Evolutionary conservation across 1,284 basidiomycete genomes (phyloP).

Genomic region (Pisolithus thermaeus): DNA sequence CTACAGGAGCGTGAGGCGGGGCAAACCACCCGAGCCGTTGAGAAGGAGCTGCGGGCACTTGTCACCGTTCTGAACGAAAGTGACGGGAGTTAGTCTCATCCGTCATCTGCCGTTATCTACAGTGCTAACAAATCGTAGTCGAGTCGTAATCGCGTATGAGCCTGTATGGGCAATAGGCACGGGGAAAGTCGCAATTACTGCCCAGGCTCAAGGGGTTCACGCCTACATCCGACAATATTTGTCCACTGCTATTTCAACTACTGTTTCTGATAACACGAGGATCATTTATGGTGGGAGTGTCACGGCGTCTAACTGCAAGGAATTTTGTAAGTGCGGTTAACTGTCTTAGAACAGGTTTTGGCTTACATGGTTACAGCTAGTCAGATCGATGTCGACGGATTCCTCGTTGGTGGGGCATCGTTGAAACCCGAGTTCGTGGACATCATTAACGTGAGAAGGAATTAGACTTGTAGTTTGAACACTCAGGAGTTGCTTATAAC

Average conservation of each 20-base stretch:
- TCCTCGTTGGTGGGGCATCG: constrained; percentile 97
- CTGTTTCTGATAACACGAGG: constrained; percentile 72
- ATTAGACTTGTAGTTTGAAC: constrained; percentile 3
- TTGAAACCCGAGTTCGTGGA: constrained; percentile 96
- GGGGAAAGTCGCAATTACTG: constrained; percentile 88
- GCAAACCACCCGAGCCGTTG: constrained; percentile 76
- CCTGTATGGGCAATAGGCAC: constrained; percentile 99
- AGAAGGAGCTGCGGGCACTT: constrained; percentile 80
- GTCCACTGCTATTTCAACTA: constrained; percentile 54
- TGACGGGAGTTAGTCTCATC: constrained; percentile 64
- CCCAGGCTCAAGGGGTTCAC: constrained; percentile 93
- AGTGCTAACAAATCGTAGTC: constrained; percentile 39
- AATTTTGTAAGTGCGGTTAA: constrained; percentile 60
- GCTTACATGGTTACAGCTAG: constrained; percentile 38
- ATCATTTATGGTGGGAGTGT: constrained; percentile 98
- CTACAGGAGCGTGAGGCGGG: constrained; percentile 82
- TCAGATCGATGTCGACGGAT: constrained; percentile 92
- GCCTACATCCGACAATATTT: constrained; percentile 80
- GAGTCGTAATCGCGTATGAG: constrained; percentile 93
- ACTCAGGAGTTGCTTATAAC: not conserved
- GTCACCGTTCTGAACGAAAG: constrained; percentile 55
- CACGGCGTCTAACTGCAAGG: constrained; percentile 80
- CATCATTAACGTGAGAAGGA: constrained; percentile 74
- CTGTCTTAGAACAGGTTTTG: not conserved
- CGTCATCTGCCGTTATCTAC: not conserved